Base-by-base conservation (phyloP, 2,329 filamentous ascomycete species). In the Neofusicoccum kwambonambiense region DNA sequence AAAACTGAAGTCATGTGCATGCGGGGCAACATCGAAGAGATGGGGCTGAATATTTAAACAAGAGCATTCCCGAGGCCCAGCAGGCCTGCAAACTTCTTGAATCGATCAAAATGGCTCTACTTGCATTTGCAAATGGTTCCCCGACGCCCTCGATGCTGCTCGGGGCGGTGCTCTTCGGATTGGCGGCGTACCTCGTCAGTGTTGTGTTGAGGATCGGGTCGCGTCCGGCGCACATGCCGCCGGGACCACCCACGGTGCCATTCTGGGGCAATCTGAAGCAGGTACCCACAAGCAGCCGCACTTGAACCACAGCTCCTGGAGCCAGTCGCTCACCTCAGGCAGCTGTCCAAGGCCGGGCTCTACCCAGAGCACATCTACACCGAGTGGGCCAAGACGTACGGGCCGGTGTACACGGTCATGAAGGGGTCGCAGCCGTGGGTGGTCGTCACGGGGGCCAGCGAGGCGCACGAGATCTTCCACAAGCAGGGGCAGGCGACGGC, bases 301-400 rank as follows among this genome's bases (percentile, higher is more conserved):
- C 19, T 3, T 22, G 19, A 22, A 22, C 19, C 19, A 58, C 3
- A 41, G 11, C 34, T 22, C 17, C 19, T 2, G 19, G 19, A 19
- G 19, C 19, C 19, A 19, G 19, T 19, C 41, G 11, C 19, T 51
- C 15, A 19, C 2, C 47, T 85, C 1, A 75, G 80, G 22, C 65
- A 67, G 3, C 72, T 87, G 12, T 71, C 72, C 2, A 69, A 70
- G 9, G 66, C 64, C n/a, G 54, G 64, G 0, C 27, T 80, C 13
- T 80, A 70, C 0, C 80, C 84, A 58, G 67, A 82, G 0, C 80
- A 84, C 37, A 22, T 56, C 63, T 84, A 84, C 61, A 72, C 82
- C 44, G 80, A 82, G 69, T 86, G 84, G 84, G 82, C 83, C 0
- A 67, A 79, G 6, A 74, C 84, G 68, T 85, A 86, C 54, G 80